Evolutionary conservation across 768 basidiomycete genomes (phyloP), one percentile per base, ranked within the genome.

Genomic region (Lanmaoa pseudosensibilis): DNA sequence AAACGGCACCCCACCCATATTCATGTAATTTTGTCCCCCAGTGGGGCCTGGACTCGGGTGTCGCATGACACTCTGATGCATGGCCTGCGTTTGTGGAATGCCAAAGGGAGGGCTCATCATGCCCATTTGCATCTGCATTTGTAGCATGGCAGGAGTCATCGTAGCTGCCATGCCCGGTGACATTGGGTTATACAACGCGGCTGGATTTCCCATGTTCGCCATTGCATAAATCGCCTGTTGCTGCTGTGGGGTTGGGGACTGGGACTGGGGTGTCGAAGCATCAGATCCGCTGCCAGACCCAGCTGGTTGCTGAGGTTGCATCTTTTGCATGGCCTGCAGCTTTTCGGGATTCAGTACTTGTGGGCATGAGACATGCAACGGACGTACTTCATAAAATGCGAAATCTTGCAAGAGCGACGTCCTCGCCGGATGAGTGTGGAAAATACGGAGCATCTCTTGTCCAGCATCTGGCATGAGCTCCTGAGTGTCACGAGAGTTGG

Each of bases 401-500:
- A 92, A 93, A 72, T 97, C 95, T 69, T 98, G 94, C 34, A 98
- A 77, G 36, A 98, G 78, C 9, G 94, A 94, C 2, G 97, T 98
- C 65, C 93, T 84, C 5, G 94, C 89, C 9, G 92, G 93, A 68
- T 97, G 95, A 1, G 88, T 88, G 60, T 92, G 84, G 80, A 98
- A 96, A 66, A 98, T 98, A 46, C 90, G 83, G 37, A 99, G 80
- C 86, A 98, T 96, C 71, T 98, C 96, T 70, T 92, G 88, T 0
- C 97, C 97, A 19, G 94, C 95, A 64, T 98, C 96, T 27, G 94
- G 92, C 44, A 95, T 83, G 15, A 98, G 80, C 68, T 98, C 97
- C 71, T 98, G 97, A 3, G 97, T 98, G 70, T 99, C 97, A 59
- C 97, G 85, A 9, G 94, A 97, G 65, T 97, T 97, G 2, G 97